These are phyloP conservation scores for Zygosaccharomyces lentus DNA, from an alignment of 805 yeast genomes.

Conservation along the genomic window DNA sequence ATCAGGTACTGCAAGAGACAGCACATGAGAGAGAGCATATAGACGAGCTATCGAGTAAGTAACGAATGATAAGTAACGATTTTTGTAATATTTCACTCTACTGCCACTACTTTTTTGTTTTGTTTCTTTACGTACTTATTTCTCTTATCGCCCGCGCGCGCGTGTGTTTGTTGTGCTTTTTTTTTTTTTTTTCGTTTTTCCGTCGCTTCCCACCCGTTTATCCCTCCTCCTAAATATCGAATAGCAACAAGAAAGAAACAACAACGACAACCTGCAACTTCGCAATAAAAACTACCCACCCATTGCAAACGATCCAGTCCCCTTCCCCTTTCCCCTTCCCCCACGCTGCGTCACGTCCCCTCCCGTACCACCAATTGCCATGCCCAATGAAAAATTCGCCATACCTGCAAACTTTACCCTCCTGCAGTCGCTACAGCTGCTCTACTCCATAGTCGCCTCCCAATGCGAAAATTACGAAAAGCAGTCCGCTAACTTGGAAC, in stretches of 20 bases:
- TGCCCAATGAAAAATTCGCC: slow-evolving; percentile 27
- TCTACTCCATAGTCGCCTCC: slow-evolving; percentile 27
- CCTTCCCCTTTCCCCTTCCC: neutral
- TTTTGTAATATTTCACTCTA: neutral
- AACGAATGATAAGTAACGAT: slow-evolving; percentile 4
- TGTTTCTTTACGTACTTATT: neutral
- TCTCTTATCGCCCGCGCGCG: neutral
- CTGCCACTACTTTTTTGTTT: neutral
- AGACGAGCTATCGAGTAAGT: slow-evolving; percentile 1
- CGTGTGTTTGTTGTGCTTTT: neutral
- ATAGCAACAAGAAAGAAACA: neutral
- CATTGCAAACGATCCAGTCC: too few relatives aligned
- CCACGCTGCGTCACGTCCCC: too few relatives aligned
- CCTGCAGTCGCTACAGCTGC: slow-evolving; percentile 28
- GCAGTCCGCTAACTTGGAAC: slow-evolving; percentile 10
- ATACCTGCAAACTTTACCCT: slow-evolving; percentile 31
- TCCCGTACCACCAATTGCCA: too few relatives aligned
- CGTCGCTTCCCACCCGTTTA: neutral
- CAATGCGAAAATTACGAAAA: slow-evolving; percentile 21
- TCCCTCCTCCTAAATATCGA: neutral
- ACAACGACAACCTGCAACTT: neutral
- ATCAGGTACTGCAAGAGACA: slow-evolving; percentile 32
- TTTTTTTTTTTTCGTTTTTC: neutral
- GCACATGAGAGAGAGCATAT: slow-evolving; percentile 12
- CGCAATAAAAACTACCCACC: neutral